phyloP scores from a whole-genome alignment of 345 rosid species.

The Cardamine chenopodiifolia region DNA sequence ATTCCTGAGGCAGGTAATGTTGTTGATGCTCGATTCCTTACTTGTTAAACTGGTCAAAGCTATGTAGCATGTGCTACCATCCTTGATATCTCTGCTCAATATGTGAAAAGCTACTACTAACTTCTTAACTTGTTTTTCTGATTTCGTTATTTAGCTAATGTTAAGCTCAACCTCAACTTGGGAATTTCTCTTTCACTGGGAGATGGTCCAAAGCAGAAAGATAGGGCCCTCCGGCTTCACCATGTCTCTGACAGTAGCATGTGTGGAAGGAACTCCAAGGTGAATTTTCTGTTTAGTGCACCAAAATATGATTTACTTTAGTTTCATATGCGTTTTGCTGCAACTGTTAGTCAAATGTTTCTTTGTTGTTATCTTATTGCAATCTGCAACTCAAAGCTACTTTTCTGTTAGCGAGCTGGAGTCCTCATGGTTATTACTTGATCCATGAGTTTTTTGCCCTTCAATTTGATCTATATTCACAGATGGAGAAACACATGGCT shows the following conservation, averaged over 20 bases:
- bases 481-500: slow-evolving; percentile 52
- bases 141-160: slow-evolving; percentile 31
- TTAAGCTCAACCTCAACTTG: slow-evolving; percentile 77
- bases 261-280: slow-evolving; percentile 56
- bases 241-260: slow-evolving; percentile 42
- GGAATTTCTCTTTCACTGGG: slow-evolving; percentile 69
- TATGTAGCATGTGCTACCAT: slow-evolving; percentile 16
- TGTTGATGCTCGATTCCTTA: slow-evolving; percentile 44
- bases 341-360: not conserved
- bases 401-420: not conserved
- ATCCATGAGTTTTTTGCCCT: slow-evolving; percentile 13
- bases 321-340: slow-evolving; percentile 22
- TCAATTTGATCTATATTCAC: slow-evolving; percentile 35
- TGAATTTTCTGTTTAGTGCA: slow-evolving; percentile 29
- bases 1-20: slow-evolving; percentile 52
- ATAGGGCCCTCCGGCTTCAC: slow-evolving; percentile 47
- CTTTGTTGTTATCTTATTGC: slow-evolving; percentile 1
- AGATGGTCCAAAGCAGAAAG: slow-evolving; percentile 53
- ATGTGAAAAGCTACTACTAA: slow-evolving; percentile 18
- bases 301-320: slow-evolving; percentile 10
- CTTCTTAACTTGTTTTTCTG: not conserved
- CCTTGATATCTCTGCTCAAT: not conserved
- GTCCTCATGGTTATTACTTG: slow-evolving; percentile 22
- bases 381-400: slow-evolving; percentile 20
- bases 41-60: slow-evolving; percentile 15